phyloP scores from a whole-genome alignment of 78 protist genomes.

The Diacronema lutheri region DNA sequence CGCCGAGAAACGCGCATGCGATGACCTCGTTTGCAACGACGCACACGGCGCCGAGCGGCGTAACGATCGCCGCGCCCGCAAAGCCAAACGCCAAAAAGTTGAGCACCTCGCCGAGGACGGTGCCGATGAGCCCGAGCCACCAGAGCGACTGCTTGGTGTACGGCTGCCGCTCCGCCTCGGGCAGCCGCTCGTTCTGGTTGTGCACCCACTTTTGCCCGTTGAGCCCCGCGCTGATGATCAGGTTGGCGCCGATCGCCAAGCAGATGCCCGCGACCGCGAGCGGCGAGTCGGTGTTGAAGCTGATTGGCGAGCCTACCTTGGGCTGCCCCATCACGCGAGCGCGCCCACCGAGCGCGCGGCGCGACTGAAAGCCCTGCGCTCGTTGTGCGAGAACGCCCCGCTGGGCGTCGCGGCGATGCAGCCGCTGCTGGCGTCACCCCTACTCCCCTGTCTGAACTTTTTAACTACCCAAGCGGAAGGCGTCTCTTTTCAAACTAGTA shows the following conservation, averaged over 20 bases:
- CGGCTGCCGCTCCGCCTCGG: neutral
- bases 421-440: too few relatives aligned
- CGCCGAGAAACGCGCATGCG: neutral
- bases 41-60: constrained; percentile 29
- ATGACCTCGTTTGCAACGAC: constrained; percentile 14
- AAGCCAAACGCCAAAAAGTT: constrained; percentile 29
- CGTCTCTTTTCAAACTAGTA: too few relatives aligned
- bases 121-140: neutral
- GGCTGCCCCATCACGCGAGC: too few relatives aligned
- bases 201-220: constrained; percentile 4
- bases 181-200: neutral
- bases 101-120: constrained; percentile 24
- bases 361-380: too few relatives aligned
- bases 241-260: neutral
- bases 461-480: too few relatives aligned
- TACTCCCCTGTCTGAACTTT: too few relatives aligned
- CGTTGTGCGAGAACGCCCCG: too few relatives aligned
- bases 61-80: constrained; percentile 7
- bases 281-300: too few relatives aligned
- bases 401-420: too few relatives aligned
- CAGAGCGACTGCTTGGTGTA: neutral
- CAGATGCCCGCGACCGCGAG: neutral
- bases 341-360: too few relatives aligned
- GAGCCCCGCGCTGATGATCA: neutral
- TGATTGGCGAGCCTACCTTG: too few relatives aligned